A percentile compares a stretch with the other conserved stretches of the same genome.
Conservation (phyloP, 1,284 basidiomycete genomes). For the Sanguinoderma infundibulare region DNA sequence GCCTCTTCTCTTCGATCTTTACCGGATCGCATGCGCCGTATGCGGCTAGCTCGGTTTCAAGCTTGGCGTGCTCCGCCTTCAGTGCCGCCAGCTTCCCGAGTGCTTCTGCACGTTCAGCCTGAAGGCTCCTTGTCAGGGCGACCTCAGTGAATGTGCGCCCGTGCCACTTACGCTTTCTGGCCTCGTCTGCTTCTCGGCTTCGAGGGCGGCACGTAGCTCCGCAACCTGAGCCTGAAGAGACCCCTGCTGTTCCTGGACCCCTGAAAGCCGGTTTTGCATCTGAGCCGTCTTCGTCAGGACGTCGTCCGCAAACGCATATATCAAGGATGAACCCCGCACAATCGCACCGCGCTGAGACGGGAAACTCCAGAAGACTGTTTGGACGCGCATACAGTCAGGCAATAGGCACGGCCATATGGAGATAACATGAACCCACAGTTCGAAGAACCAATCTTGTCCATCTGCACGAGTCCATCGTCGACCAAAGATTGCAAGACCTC, state of each 20-base stretch:
- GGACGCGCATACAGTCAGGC: slow-evolving; percentile 38
- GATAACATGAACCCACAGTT: slow-evolving; percentile 66
- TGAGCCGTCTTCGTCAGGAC: slow-evolving; percentile 32
- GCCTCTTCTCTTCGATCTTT: slow-evolving; percentile 75
- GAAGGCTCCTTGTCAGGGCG: background rate
- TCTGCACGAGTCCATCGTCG: slow-evolving; percentile 81
- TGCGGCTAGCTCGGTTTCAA: slow-evolving; percentile 71
- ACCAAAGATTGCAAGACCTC: slow-evolving; percentile 86
- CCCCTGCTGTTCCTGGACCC: slow-evolving; percentile 54
- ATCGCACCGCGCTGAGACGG: slow-evolving; percentile 83
- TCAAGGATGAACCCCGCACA: slow-evolving; percentile 45
- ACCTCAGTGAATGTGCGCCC: too few species aligned
- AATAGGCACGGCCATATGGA: too few species aligned
- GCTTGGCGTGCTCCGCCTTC: slow-evolving; percentile 56
- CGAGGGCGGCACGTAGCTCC: slow-evolving; percentile 41
- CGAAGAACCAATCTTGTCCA: slow-evolving; percentile 90
- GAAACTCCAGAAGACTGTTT: slow-evolving; percentile 89
- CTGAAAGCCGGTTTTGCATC: slow-evolving; percentile 65
- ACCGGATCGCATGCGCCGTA: slow-evolving; percentile 86
- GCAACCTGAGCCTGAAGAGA: slow-evolving; percentile 50
- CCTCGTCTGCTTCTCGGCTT: slow-evolving; percentile 58
- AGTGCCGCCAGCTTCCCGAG: slow-evolving; percentile 55
- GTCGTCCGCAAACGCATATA: background rate
- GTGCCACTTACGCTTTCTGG: slow-evolving; percentile 63
- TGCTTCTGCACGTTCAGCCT: slow-evolving; percentile 60